Base-by-base conservation (phyloP, 140 eudicot species). In the Cichorium intybus region DNA sequence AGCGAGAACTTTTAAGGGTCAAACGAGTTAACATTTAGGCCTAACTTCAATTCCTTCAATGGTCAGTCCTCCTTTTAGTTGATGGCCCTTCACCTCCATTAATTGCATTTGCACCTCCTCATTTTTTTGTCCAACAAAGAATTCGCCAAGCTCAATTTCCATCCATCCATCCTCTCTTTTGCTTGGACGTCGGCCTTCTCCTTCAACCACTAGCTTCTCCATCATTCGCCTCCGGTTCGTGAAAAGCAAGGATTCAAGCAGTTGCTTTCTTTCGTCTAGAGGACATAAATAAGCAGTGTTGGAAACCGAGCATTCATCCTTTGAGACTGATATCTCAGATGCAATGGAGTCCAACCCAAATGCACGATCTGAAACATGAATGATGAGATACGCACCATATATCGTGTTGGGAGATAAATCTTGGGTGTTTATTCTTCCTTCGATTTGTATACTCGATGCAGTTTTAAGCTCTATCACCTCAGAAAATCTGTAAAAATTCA, bases 131-230 rank as follows among this genome's bases (percentile, higher is more conserved):
- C 78, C 79, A 56, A 43, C 64, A 58, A 76, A 75, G 55, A 89
- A 89, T 10, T 72, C 79, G 14, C 92, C 92, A 22, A 89, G 64
- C 29, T 86, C 87, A 12, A 89, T 68, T 76, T 86, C 92, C 80
- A 83, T 39, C 97, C 95, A 88, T 23, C 87, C 89, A 66, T 88
- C 87, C 5, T 56, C 78, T 57, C 96, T 79, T n/a, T n/a, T n/a
- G n/a, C n/a, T n/a, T n/a, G n/a, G n/a, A n/a, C n/a, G n/a, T n/a
- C n/a, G n/a, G n/a, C 71, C 71, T 0, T 73, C 65, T 6, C 79
- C 81, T 16, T 59, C 37, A n/a, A 46, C 45, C 21, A 80, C 77
- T 46, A 78, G 72, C 43, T 61, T 68, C 35, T 75, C 67, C 73
- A 85, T 48, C 80, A 73, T 85, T 68, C 31, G 70, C 22, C 37